Conservation (phyloP, 352 stramenopile genomes). For the Aphanomyces astaci region DNA sequence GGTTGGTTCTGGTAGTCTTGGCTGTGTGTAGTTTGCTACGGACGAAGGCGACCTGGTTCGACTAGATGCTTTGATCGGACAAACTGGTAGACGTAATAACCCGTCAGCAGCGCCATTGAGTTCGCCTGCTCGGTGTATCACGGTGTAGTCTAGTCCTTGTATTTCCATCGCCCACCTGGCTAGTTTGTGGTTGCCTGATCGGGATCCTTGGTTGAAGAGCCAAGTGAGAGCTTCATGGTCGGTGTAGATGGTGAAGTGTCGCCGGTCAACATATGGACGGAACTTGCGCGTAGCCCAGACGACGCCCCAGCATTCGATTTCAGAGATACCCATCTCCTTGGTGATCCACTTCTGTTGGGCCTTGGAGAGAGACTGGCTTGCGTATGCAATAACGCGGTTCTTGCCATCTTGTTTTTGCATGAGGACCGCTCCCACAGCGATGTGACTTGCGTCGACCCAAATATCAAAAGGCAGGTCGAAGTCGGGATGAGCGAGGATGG, state of each 20-base stretch:
- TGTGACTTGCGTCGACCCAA: not conserved
- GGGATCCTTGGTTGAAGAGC: not conserved
- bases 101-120: not conserved
- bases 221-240: not conserved
- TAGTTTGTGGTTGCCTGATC: not conserved
- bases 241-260: not conserved
- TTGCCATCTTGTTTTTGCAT: not conserved
- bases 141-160: not conserved
- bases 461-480: not conserved
- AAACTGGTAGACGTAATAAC: not conserved
- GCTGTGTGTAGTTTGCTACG: no score
- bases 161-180: not conserved
- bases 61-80: not conserved
- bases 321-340: not conserved
- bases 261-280: not conserved
- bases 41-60: not conserved
- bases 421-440: not conserved
- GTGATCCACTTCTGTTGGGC: not conserved
- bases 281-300: not conserved
- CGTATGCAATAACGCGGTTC: not conserved
- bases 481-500: not conserved
- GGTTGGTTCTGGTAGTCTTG: not conserved
- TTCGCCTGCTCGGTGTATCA: not conserved
- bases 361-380: not conserved
- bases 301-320: not conserved